Conservation (phyloP, 306 rosid species). For the Nissolia schottii region DNA sequence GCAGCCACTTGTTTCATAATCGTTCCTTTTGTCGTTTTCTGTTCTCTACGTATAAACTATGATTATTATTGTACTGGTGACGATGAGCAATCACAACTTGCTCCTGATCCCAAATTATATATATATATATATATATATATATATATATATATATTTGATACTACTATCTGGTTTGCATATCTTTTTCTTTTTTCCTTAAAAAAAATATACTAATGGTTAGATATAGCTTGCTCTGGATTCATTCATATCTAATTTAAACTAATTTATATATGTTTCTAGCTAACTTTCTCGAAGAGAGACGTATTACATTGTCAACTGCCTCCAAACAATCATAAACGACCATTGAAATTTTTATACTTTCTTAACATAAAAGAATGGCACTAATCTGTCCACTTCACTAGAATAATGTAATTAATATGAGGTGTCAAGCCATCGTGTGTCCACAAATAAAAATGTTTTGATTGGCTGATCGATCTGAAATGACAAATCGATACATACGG, state of each 20-base stretch:
- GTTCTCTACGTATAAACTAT: conserved; percentile 1
- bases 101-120: neutral
- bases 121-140: too few species aligned
- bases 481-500: too few species aligned
- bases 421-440: neutral
- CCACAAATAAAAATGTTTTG: neutral
- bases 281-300: neutral
- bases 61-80: conserved; percentile 7
- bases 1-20: neutral
- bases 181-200: too few species aligned
- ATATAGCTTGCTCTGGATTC: too few species aligned
- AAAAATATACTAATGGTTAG: too few species aligned
- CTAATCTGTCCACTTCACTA: neutral
- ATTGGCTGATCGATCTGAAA: too few species aligned
- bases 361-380: neutral
- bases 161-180: neutral
- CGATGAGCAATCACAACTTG: conserved; percentile 4
- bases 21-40: conserved; percentile 11
- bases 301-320: neutral
- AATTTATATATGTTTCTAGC: neutral
- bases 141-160: too few species aligned
- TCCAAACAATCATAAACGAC: neutral
- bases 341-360: neutral
- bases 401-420: neutral
- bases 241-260: neutral